Percentiles rank a stretch among this genome's conserved stretches.
phyloP scores from a whole-genome alignment of 1,139 yeast genomes.

The Candida tropicalis region DNA sequence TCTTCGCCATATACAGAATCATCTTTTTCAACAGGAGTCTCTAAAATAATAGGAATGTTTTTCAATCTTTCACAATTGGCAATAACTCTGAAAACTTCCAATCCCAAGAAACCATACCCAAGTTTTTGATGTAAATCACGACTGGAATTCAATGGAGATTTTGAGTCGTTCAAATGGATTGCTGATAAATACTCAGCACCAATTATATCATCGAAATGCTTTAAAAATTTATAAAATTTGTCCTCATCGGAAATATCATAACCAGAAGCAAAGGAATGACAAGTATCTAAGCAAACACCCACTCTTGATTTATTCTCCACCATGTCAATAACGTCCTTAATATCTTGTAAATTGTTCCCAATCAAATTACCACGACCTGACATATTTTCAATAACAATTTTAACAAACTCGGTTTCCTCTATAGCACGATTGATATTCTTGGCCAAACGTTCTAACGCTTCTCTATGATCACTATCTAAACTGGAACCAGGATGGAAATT shows the following conservation, averaged over 20 bases:
- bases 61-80: conserved; percentile 68
- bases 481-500: conserved; percentile 97
- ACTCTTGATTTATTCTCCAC: conserved; percentile 78
- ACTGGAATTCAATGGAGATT: conserved; percentile 89
- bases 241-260: conserved; percentile 70
- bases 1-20: conserved; percentile 76
- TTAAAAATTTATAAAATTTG: conserved; percentile 68
- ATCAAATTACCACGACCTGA: conserved; percentile 95
- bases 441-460: conserved; percentile 71
- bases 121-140: conserved; percentile 89
- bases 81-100: conserved; percentile 77
- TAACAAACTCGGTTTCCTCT: conserved; percentile 71
- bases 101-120: conserved; percentile 87
- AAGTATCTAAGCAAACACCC: conserved; percentile 94
- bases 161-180: conserved; percentile 89
- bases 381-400: conserved; percentile 93
- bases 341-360: conserved; percentile 80
- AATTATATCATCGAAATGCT: conserved; percentile 65
- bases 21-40: conserved; percentile 76
- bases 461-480: conserved; percentile 67
- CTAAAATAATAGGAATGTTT: conserved; percentile 80
- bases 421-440: conserved; percentile 79
- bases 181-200: conserved; percentile 79
- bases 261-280: conserved; percentile 96
- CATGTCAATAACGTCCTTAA: conserved; percentile 70